Evolutionary conservation across 2,329 filamentous ascomycete genomes (phyloP).

Genomic region (Pseudofabraea citricarpa): DNA sequence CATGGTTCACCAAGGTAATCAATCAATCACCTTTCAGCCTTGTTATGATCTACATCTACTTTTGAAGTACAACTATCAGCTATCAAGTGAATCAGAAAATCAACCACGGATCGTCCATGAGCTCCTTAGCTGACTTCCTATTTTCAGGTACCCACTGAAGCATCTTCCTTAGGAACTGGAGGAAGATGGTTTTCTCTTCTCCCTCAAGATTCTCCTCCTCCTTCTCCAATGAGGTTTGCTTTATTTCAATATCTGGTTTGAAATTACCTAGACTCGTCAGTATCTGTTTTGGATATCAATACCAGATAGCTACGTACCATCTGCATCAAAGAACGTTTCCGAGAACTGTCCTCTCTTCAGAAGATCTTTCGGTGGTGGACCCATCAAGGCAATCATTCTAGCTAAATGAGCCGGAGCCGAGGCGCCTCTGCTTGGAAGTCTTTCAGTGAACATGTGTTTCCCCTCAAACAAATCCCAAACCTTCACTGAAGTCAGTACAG

Average conservation of each 20-base stretch:
- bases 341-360: conserved; percentile 1
- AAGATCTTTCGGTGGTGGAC: conserved; percentile 31
- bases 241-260: conserved; percentile 5
- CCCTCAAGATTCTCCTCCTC: conserved; percentile 20
- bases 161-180: conserved; percentile 27
- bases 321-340: conserved; percentile 6
- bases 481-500: neutral
- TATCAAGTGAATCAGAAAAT: too few species aligned
- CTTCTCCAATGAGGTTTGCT: conserved; percentile 8
- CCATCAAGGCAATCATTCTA: conserved; percentile 36
- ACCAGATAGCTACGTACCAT: conserved; percentile 4
- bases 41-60: too few species aligned
- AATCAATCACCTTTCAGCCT: too few species aligned
- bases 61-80: too few species aligned
- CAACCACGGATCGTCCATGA: conserved; percentile 28
- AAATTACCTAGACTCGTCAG: conserved; percentile 7
- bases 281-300: neutral
- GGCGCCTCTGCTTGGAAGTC: conserved; percentile 1
- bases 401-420: conserved; percentile 34
- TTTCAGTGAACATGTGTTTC: conserved; percentile 8
- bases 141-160: conserved; percentile 29
- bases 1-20: too few species aligned
- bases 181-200: conserved; percentile 26
- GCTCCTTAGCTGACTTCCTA: conserved; percentile 26
- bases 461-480: conserved; percentile 9